Percentiles rank a stretch among this genome's conserved stretches.
Conservation (phyloP, 2,329 filamentous ascomycete species). For the Aspergillus brasiliensis region DNA sequence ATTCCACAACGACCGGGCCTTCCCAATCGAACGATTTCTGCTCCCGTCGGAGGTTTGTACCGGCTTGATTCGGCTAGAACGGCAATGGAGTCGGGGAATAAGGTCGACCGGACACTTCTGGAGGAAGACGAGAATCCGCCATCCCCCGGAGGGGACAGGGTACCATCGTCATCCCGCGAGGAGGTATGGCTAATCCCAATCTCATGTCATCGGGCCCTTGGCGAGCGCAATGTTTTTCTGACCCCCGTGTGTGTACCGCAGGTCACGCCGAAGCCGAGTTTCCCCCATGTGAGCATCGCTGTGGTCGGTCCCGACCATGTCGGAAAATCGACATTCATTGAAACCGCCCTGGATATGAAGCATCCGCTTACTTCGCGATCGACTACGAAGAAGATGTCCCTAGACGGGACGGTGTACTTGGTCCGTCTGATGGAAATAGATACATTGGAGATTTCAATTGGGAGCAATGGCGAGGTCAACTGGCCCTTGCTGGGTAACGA, state of each 20-base stretch:
- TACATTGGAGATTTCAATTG: constrained; percentile 54
- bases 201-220: neutral
- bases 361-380: constrained; percentile 42
- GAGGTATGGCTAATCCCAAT: constrained; percentile 25
- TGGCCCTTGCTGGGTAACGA: constrained; percentile 63
- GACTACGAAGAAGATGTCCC: constrained; percentile 57
- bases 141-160: constrained; percentile 14
- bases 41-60: constrained; percentile 34
- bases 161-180: neutral
- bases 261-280: constrained; percentile 29
- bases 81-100: constrained; percentile 22
- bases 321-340: constrained; percentile 63
- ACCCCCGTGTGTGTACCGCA: constrained; percentile 16
- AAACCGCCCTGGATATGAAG: constrained; percentile 58
- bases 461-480: constrained; percentile 48
- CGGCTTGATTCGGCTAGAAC: constrained; percentile 27
- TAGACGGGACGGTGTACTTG: constrained; percentile 58
- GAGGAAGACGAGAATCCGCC: constrained; percentile 33
- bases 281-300: constrained; percentile 61
- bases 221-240: constrained; percentile 8
- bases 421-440: constrained; percentile 61
- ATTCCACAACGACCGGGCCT: constrained; percentile 35
- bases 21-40: constrained; percentile 38
- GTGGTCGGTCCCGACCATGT: constrained; percentile 57
- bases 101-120: constrained; percentile 26